Percentiles rank a stretch among this genome's conserved stretches.
phyloP scores from a whole-genome alignment of 2,329 filamentous ascomycete genomes.

The Aspergillus udagawae region DNA sequence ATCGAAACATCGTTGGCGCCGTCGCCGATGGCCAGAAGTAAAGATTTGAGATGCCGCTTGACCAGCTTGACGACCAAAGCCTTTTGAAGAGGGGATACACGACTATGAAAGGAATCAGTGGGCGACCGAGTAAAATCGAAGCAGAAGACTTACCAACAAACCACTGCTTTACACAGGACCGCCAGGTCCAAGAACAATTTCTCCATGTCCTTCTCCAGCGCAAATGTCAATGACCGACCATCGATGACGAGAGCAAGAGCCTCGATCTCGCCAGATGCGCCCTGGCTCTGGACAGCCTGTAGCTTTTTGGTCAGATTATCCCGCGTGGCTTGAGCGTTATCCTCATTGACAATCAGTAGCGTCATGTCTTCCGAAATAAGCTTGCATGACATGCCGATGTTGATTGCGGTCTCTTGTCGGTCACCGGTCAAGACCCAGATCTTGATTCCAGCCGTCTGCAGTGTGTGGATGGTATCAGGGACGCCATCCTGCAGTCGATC shows the following conservation, averaged over 20 bases:
- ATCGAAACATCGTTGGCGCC: conserved; percentile 99
- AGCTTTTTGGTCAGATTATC: conserved; percentile 93
- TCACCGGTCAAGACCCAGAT: conserved; percentile 98
- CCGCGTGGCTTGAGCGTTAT: conserved; percentile 69
- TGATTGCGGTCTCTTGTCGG: conserved; percentile 97
- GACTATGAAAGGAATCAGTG: conserved; percentile 48
- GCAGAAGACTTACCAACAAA: conserved; percentile 62
- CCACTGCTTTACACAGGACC: conserved; percentile 96
- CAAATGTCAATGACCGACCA: conserved; percentile 89
- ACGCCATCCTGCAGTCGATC: conserved; percentile 96
- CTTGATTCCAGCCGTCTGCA: conserved; percentile 96
- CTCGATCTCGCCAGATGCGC: conserved; percentile 61
- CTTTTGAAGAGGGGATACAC: conserved; percentile 95
- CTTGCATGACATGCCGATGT: conserved; percentile 99
- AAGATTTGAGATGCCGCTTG: conserved; percentile 86
- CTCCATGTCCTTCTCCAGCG: conserved; percentile 89
- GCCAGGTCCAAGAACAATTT: conserved; percentile 91
- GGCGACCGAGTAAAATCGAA: not conserved
- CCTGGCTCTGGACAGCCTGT: conserved; percentile 81
- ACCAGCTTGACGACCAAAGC: conserved; percentile 97
- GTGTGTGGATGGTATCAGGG: conserved; percentile 93
- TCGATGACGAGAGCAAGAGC: conserved; percentile 90
- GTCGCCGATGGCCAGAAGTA: conserved; percentile 92
- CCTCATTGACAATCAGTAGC: conserved; percentile 92
- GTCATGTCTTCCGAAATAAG: conserved; percentile 99